Conservation (phyloP, 2,329 filamentous ascomycete species). For the Dactylellina cionopaga region DNA sequence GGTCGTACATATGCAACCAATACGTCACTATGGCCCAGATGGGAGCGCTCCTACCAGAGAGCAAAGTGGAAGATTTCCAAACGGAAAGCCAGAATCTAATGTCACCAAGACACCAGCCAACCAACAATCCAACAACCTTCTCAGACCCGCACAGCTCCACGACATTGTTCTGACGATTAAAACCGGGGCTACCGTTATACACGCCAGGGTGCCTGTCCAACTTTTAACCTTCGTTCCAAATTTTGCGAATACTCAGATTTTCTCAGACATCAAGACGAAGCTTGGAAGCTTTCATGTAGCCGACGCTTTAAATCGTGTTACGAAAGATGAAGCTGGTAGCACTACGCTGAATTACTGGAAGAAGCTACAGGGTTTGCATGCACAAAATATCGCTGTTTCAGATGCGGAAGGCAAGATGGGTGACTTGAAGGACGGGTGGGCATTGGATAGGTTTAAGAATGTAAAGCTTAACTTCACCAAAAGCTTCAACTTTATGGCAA, state of each 20-base stretch:
- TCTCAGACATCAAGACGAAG: constrained; percentile 45
- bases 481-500: not conserved
- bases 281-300: constrained; percentile 33
- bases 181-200: constrained; percentile 46
- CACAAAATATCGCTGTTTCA: constrained; percentile 28
- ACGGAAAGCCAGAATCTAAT: too few species aligned
- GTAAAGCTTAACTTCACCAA: not conserved
- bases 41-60: too few species aligned
- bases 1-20: too few species aligned
- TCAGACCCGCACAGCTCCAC: constrained; percentile 25
- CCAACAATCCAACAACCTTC: not conserved
- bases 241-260: constrained; percentile 35
- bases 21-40: too few species aligned
- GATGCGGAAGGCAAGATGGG: constrained; percentile 46
- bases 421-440: constrained; percentile 49
- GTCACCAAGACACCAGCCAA: too few species aligned
- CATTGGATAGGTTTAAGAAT: constrained; percentile 50
- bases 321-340: constrained; percentile 30
- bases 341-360: constrained; percentile 36
- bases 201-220: constrained; percentile 43
- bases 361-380: constrained; percentile 31
- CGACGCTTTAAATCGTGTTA: constrained; percentile 46
- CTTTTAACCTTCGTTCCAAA: constrained; percentile 40
- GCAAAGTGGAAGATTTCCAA: too few species aligned
- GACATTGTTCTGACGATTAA: constrained; percentile 48